Evolutionary conservation across 228 moss, liverwort and hornwort genomes (phyloP).

Genomic region (Sphagnum fallax): DNA sequence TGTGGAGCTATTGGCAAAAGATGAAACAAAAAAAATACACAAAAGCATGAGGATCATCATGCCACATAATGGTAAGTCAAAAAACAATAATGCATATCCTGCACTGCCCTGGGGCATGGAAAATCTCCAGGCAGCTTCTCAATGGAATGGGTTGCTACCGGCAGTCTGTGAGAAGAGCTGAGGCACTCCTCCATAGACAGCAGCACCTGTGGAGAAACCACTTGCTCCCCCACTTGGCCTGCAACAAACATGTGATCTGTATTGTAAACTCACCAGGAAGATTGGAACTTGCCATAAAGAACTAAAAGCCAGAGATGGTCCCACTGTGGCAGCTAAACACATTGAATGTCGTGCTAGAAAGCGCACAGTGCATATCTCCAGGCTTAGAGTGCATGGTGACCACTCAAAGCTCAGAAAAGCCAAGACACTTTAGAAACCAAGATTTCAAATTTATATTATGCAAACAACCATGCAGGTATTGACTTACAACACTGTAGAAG

Average conservation of each 20-base stretch:
- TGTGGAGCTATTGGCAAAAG: no score
- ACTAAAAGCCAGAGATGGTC: no score
- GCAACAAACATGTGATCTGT: background rate
- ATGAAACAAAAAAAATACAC: no score
- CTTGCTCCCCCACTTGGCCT: constrained; percentile 47
- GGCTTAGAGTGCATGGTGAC: background rate
- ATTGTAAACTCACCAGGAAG: background rate
- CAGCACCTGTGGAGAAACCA: constrained; percentile 31
- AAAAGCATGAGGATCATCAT: no score
- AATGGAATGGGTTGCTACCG: constrained; percentile 81
- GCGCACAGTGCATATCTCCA: no score
- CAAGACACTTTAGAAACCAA: no score
- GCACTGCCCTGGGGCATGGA: no score
- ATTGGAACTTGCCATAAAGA: background rate
- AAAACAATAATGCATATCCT: no score
- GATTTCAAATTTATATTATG: background rate
- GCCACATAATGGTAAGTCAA: no score
- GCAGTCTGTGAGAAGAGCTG: constrained; percentile 47
- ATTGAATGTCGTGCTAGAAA: no score
- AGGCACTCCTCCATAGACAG: constrained; percentile 27
- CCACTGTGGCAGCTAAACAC: no score
- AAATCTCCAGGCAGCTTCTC: background rate
- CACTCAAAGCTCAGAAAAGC: background rate
- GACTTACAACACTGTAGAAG: background rate
- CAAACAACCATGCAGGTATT: background rate